Evolutionary conservation across 805 yeast genomes (phyloP).

Genomic region (Metschnikowia koreensis): DNA sequence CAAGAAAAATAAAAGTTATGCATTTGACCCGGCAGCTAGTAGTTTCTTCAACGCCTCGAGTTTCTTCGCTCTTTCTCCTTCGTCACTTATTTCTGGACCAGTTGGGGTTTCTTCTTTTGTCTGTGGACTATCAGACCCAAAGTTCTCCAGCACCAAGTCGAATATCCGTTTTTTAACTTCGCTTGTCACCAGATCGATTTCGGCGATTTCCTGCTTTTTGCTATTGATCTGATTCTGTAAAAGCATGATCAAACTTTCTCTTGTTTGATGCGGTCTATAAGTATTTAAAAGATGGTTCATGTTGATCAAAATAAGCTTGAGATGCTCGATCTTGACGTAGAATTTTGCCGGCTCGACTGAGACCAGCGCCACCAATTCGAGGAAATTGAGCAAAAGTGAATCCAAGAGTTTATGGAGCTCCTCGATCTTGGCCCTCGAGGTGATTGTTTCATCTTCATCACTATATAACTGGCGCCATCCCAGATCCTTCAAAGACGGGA

Average conservation of each 20-base stretch:
- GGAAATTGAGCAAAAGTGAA: slow-evolving; percentile 73
- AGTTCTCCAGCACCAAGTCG: slow-evolving; percentile 15
- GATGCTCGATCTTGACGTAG: slow-evolving; percentile 65
- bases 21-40: background rate
- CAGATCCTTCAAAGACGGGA: slow-evolving; percentile 71
- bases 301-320: slow-evolving; percentile 78
- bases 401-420: slow-evolving; percentile 80
- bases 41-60: background rate
- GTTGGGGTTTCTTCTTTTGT: background rate
- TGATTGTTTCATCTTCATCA: slow-evolving; percentile 36
- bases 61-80: background rate
- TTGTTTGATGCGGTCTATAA: slow-evolving; percentile 91
- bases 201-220: slow-evolving; percentile 52
- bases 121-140: background rate
- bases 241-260: slow-evolving; percentile 80
- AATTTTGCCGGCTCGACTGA: slow-evolving; percentile 67
- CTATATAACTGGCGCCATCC: slow-evolving; percentile 75
- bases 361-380: slow-evolving; percentile 79
- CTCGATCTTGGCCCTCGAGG: slow-evolving; percentile 50
- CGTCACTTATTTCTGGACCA: background rate
- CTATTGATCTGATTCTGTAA: slow-evolving; percentile 68
- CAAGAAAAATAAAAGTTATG: background rate
- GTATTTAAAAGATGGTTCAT: slow-evolving; percentile 90
- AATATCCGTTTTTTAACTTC: slow-evolving; percentile 39
- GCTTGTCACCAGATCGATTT: slow-evolving; percentile 40